Percentiles rank a stretch among this genome's conserved stretches.
Evolutionary conservation across 2,329 filamentous ascomycete genomes (phyloP).

Genomic region (Didymella lethalis): DNA sequence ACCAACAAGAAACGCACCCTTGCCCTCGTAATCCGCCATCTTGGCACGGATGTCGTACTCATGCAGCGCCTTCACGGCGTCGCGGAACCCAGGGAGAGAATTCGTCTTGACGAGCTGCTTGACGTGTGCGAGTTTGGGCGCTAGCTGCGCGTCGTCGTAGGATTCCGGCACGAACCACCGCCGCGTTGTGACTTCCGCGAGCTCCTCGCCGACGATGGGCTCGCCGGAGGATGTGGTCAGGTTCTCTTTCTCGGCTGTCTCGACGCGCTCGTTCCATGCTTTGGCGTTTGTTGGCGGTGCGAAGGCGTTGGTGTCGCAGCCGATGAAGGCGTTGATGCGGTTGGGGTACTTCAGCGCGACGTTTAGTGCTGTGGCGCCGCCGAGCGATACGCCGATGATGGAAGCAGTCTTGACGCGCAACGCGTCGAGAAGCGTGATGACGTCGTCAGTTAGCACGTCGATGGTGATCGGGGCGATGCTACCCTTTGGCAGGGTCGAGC

Average conservation of each 20-base stretch:
- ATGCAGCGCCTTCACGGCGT: slow-evolving; percentile 74
- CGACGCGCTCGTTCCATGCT: slow-evolving; percentile 81
- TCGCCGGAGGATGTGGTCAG: slow-evolving; percentile 52
- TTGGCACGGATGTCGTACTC: slow-evolving; percentile 70
- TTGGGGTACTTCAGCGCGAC: slow-evolving; percentile 72
- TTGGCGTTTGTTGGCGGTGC: slow-evolving; percentile 77
- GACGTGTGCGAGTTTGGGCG: slow-evolving; percentile 65
- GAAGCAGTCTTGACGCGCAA: slow-evolving; percentile 72
- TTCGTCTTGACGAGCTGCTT: slow-evolving; percentile 74
- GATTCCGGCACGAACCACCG: slow-evolving; percentile 74
- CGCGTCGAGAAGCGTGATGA: slow-evolving; percentile 70
- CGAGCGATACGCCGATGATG: slow-evolving; percentile 80
- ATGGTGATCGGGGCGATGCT: slow-evolving; percentile 60
- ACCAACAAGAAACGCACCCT: slow-evolving; percentile 75
- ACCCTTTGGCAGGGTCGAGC: slow-evolving; percentile 57
- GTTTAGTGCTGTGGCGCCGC: slow-evolving; percentile 79
- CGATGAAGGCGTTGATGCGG: slow-evolving; percentile 68
- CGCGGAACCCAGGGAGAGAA: slow-evolving; percentile 72
- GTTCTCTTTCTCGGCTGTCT: slow-evolving; percentile 67
- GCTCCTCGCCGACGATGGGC: slow-evolving; percentile 65
- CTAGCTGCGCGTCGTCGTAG: slow-evolving; percentile 62
- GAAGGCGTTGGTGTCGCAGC: slow-evolving; percentile 80
- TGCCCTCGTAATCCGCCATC: slow-evolving; percentile 64
- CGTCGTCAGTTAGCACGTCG: slow-evolving; percentile 72
- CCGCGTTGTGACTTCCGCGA: slow-evolving; percentile 75